phyloP scores from a whole-genome alignment of 495 filamentous ascomycete genomes.

The Neurospora sp. region DNA sequence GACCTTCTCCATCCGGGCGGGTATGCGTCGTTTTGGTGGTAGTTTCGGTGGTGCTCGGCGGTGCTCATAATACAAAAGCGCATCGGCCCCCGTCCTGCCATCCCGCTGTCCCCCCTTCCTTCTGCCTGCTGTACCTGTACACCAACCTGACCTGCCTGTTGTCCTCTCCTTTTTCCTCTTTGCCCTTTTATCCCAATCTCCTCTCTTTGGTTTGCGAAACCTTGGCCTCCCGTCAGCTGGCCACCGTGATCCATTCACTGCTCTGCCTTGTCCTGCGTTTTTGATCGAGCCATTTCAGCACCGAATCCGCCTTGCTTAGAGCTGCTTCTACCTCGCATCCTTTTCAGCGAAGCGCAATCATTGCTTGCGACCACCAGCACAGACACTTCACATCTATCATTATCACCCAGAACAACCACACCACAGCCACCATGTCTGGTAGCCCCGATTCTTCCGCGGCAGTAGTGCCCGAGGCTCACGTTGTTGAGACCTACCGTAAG shows the following conservation, averaged over 20 bases:
- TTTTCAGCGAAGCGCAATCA: background rate
- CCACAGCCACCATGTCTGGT: background rate
- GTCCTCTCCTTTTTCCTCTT: background rate
- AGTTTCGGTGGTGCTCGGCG: background rate
- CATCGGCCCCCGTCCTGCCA: background rate
- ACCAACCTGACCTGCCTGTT: background rate
- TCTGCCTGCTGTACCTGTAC: background rate
- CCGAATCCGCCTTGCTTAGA: background rate
- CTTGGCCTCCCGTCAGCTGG: background rate
- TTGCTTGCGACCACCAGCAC: background rate
- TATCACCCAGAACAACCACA: background rate
- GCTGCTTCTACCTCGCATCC: background rate
- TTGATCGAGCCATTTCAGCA: background rate
- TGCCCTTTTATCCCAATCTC: background rate
- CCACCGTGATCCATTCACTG: background rate
- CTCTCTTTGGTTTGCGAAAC: background rate
- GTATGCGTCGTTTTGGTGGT: background rate
- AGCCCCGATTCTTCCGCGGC: constrained; percentile 21
- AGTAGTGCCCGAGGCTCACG: constrained; percentile 76
- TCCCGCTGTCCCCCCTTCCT: background rate
- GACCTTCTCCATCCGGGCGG: background rate
- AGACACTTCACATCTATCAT: background rate
- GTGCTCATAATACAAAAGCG: background rate
- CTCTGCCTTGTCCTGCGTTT: background rate
- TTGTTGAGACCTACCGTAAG: constrained; percentile 71